Evolutionary conservation across 2,329 filamentous ascomycete species (phyloP).

Genomic region (Phaeophleospora eucalypticola): DNA sequence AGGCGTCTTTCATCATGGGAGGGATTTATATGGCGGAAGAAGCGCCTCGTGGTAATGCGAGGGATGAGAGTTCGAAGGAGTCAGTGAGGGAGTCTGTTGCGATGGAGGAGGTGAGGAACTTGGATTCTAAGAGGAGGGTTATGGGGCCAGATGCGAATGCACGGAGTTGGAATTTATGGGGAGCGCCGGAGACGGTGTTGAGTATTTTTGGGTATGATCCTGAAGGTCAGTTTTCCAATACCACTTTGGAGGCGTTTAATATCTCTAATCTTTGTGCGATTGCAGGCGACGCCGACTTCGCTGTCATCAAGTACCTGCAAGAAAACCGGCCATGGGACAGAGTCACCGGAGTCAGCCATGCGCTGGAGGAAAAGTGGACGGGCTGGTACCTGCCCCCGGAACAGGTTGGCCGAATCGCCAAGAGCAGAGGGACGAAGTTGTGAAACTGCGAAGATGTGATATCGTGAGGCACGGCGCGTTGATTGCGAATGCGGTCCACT

Average conservation of each 20-base stretch:
- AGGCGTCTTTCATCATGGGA: constrained; percentile 38
- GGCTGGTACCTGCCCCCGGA: constrained; percentile 31
- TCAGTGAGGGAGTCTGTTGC: constrained; percentile 12
- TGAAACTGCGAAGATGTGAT: not conserved
- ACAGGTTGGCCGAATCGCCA: constrained; percentile 17
- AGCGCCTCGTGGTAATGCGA: constrained; percentile 17
- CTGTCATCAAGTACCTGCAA: constrained; percentile 25
- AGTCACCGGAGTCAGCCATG: constrained; percentile 29
- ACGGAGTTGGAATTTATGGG: constrained; percentile 38
- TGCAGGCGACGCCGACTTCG: constrained; percentile 31
- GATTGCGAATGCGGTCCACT: not conserved
- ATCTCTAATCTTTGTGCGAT: too few species aligned
- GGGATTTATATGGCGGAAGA: constrained; percentile 31
- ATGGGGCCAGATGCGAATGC: constrained; percentile 23
- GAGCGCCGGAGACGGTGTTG: constrained; percentile 34
- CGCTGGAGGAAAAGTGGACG: constrained; percentile 30
- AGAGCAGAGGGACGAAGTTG: constrained; percentile 13
- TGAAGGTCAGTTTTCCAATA: too few species aligned
- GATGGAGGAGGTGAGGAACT: constrained; percentile 33
- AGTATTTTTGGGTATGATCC: constrained; percentile 38
- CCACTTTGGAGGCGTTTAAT: too few species aligned
- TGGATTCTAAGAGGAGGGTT: constrained; percentile 26
- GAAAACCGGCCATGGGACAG: constrained; percentile 23
- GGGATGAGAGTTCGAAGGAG: constrained; percentile 6
- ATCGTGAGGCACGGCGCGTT: not conserved